phyloP scores from a whole-genome alignment of 2,329 filamentous ascomycete genomes.

The Paraconiothyrium sp. region DNA sequence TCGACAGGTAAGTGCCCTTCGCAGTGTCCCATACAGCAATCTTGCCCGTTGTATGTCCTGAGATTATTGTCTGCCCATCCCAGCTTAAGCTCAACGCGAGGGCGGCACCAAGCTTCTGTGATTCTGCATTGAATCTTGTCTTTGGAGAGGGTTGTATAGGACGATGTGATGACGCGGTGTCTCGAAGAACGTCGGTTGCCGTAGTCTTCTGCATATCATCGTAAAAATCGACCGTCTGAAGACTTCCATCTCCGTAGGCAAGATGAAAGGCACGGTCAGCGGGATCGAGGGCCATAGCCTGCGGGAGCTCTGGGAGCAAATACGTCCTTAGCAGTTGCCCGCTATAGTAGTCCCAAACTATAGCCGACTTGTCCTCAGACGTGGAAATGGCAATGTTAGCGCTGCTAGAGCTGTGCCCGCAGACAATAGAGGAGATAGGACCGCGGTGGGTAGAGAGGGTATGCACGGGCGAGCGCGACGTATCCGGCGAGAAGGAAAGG shows the following conservation, averaged over 20 bases:
- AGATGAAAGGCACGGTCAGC: constrained; percentile 84
- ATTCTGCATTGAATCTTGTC: constrained; percentile 60
- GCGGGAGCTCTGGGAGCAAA: constrained; percentile 76
- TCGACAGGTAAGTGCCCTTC: constrained; percentile 72
- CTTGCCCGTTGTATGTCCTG: constrained; percentile 82
- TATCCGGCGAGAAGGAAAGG: constrained; percentile 67
- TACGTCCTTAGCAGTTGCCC: constrained; percentile 82
- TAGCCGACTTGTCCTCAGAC: constrained; percentile 85
- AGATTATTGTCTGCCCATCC: constrained; percentile 81
- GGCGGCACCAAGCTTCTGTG: constrained; percentile 71
- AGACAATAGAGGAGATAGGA: constrained; percentile 70
- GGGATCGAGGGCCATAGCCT: constrained; percentile 80
- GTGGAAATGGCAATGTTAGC: constrained; percentile 86
- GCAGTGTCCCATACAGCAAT: constrained; percentile 83
- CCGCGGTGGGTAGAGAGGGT: constrained; percentile 82
- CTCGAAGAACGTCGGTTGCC: constrained; percentile 51
- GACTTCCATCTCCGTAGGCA: constrained; percentile 79
- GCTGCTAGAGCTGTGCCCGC: constrained; percentile 74
- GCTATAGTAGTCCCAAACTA: constrained; percentile 91
- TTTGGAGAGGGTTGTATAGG: constrained; percentile 53
- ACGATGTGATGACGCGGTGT: constrained; percentile 67
- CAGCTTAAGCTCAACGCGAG: constrained; percentile 79
- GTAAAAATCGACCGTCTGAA: constrained; percentile 83
- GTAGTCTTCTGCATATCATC: constrained; percentile 55
- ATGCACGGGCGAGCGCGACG: constrained; percentile 72